A percentile compares a stretch with the other conserved stretches of the same genome.
Evolutionary conservation across 106 monocot species (phyloP).

Genomic region (Dendrobium huoshanense): DNA sequence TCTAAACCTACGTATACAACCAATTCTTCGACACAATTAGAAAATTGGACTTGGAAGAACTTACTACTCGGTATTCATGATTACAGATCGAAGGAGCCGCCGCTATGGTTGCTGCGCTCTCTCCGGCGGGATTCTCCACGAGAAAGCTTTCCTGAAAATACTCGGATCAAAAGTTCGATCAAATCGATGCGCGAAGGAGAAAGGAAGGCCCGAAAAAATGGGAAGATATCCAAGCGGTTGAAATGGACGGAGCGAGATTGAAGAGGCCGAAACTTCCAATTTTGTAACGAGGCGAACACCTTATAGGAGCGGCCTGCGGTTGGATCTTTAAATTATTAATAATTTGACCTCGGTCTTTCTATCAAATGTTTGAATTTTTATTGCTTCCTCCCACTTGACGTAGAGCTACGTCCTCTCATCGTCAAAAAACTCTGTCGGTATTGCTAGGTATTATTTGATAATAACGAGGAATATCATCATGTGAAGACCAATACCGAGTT

Average conservation of each 20-base stretch:
- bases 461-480: too few relatives aligned
- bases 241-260: not conserved
- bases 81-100: not conserved
- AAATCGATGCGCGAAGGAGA: conserved; percentile 1
- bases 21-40: not conserved
- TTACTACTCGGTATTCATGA: conserved; percentile 11
- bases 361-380: too few relatives aligned
- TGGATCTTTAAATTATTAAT: not conserved
- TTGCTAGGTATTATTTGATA: too few relatives aligned
- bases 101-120: not conserved
- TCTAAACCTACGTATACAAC: not conserved
- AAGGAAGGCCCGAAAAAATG: not conserved
- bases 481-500: too few relatives aligned
- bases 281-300: not conserved
- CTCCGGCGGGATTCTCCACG: conserved; percentile 1
- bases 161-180: not conserved
- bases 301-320: not conserved
- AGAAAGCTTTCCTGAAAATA: not conserved
- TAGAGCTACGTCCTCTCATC: too few relatives aligned
- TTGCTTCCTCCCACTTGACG: too few relatives aligned
- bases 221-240: not conserved
- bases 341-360: not conserved
- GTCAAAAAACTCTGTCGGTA: too few relatives aligned
- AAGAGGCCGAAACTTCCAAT: not conserved
- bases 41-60: not conserved